Conservation (phyloP, 2,329 filamentous ascomycete genomes). For the Xylariaceae sp. region DNA sequence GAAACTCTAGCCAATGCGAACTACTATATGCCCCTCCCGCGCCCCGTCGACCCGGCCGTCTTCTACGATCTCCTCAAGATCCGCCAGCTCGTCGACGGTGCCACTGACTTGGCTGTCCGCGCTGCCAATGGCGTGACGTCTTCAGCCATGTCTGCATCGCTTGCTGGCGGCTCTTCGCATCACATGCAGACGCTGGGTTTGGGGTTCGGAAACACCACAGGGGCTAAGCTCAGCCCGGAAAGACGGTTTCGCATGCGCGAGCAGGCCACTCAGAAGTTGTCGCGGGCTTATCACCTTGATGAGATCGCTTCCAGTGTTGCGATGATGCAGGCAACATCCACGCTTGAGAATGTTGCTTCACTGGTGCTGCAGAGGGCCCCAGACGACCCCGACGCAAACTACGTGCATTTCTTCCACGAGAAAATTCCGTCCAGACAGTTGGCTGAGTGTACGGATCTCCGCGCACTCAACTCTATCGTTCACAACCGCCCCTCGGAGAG, state of each 20-base stretch:
- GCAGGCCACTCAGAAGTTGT: conserved; percentile 73
- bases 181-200: conserved; percentile 43
- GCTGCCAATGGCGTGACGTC: conserved; percentile 71
- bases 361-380: conserved; percentile 68
- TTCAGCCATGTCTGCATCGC: conserved; percentile 53
- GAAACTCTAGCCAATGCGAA: conserved; percentile 76
- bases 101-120: conserved; percentile 71
- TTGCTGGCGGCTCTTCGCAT: conserved; percentile 39
- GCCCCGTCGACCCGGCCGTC: conserved; percentile 72
- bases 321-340: conserved; percentile 76
- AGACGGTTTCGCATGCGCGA: conserved; percentile 75
- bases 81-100: conserved; percentile 73
- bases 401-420: conserved; percentile 91
- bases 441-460: conserved; percentile 66
- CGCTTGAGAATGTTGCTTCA: conserved; percentile 70
- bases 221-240: conserved; percentile 68
- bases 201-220: conserved; percentile 56
- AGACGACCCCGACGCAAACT: conserved; percentile 70
- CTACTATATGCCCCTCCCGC: conserved; percentile 71
- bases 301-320: conserved; percentile 81
- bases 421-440: conserved; percentile 76
- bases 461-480: conserved; percentile 65
- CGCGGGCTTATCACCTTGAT: conserved; percentile 73
- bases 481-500: conserved; percentile 58
- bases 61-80: conserved; percentile 85